Conservation (phyloP, 306 rosid species). For the Cyclanthera cordifolia region DNA sequence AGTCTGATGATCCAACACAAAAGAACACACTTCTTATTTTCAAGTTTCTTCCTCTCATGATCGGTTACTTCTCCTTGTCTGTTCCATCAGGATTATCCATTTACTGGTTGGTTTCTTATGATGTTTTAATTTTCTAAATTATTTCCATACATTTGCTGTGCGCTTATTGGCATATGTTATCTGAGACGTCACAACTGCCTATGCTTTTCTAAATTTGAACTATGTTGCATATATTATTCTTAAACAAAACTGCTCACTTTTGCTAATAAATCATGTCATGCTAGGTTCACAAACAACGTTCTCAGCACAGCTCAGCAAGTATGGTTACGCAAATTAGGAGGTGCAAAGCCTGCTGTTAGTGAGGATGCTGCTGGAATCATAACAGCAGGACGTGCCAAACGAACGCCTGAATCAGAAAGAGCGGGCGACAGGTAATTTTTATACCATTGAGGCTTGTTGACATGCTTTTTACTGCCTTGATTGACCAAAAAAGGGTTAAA, state of each 20-base stretch:
- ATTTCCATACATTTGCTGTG: background rate
- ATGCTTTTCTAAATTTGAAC: background rate
- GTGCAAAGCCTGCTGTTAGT: slow-evolving; percentile 70
- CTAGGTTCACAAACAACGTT: slow-evolving; percentile 83
- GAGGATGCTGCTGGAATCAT: slow-evolving; percentile 84
- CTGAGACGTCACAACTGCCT: background rate
- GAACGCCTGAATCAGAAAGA: slow-evolving; percentile 48
- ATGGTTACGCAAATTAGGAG: slow-evolving; percentile 93
- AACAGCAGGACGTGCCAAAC: slow-evolving; percentile 93
- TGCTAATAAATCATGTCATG: slow-evolving; percentile 5
- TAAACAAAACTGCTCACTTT: background rate
- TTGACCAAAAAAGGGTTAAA: slow-evolving; percentile 11
- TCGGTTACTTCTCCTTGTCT: slow-evolving; percentile 93
- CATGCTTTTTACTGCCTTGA: slow-evolving; percentile 5
- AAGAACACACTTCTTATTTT: slow-evolving; percentile 77
- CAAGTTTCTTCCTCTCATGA: slow-evolving; percentile 99
- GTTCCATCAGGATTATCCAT: slow-evolving; percentile 96
- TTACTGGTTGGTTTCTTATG: slow-evolving; percentile 75
- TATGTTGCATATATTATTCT: background rate
- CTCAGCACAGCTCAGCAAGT: slow-evolving; percentile 98
- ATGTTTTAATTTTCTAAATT: background rate
- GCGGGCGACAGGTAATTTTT: slow-evolving; percentile 64
- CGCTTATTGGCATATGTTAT: background rate
- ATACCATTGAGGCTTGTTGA: background rate
- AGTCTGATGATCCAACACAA: slow-evolving; percentile 88